A percentile compares a stretch with the other conserved stretches of the same genome.
phyloP scores from a whole-genome alignment of 768 basidiomycete species.

The Boletus reticuloceps region DNA sequence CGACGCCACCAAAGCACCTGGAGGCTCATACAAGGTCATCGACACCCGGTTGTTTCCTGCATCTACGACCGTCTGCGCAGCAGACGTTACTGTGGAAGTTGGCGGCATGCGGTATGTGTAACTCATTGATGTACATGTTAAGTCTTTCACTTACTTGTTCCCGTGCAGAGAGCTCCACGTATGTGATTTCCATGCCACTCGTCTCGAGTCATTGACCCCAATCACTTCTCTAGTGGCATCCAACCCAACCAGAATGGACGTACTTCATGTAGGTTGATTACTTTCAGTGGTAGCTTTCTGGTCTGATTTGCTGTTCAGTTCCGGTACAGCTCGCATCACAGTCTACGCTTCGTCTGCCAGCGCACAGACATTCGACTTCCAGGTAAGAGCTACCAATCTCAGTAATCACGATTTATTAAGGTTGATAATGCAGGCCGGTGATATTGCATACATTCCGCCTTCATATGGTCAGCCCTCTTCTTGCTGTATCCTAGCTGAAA shows the following conservation, averaged over 20 bases:
- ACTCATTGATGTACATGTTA: not conserved
- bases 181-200: conserved; percentile 13
- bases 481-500: not conserved
- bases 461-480: conserved; percentile 20
- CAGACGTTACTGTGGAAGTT: conserved; percentile 55
- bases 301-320: conserved; percentile 20
- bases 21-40: conserved; percentile 59
- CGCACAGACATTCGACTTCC: conserved; percentile 46
- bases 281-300: not conserved
- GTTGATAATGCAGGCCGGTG: conserved; percentile 28
- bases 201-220: not conserved
- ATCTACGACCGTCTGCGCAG: conserved; percentile 51
- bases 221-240: conserved; percentile 42
- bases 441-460: conserved; percentile 25
- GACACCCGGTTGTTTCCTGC: conserved; percentile 55
- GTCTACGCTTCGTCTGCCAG: conserved; percentile 39
- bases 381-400: conserved; percentile 21
- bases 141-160: not conserved
- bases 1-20: conserved; percentile 39
- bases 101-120: conserved; percentile 55
- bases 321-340: conserved; percentile 42
- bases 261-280: conserved; percentile 34
- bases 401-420: not conserved
- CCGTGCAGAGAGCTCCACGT: conserved; percentile 44
- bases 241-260: conserved; percentile 49